phyloP scores from a whole-genome alignment of 441 rosid species.

The Sinapis alba region DNA sequence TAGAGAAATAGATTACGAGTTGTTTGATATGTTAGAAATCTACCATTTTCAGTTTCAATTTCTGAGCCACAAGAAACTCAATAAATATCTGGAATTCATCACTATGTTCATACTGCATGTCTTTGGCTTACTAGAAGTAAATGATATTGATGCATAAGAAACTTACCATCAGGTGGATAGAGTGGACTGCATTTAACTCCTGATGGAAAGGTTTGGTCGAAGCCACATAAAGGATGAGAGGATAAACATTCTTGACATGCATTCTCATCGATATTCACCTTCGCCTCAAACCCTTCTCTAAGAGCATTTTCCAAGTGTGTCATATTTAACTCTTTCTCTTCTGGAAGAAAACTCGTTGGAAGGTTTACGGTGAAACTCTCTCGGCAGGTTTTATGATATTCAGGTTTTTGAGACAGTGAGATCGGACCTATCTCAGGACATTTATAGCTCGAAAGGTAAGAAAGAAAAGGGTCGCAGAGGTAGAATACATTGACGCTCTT shows the following conservation, averaged over 20 bases:
- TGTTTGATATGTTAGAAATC: background rate
- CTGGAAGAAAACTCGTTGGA: background rate
- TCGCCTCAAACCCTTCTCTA: slow-evolving; percentile 51
- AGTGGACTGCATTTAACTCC: background rate
- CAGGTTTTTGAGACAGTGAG: background rate
- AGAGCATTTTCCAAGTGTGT: background rate
- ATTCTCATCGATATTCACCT: slow-evolving; percentile 31
- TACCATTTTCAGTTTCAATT: background rate
- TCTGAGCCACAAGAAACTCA: background rate
- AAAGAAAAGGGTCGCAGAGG: background rate
- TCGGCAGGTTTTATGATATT: slow-evolving; percentile 17
- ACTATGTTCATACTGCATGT: background rate
- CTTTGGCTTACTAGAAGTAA: background rate
- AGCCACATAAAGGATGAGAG: slow-evolving; percentile 12
- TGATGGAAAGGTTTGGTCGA: background rate
- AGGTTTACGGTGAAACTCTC: slow-evolving; percentile 39
- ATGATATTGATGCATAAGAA: background rate
- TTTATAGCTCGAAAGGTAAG: background rate
- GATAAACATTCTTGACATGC: slow-evolving; percentile 39
- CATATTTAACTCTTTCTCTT: background rate
- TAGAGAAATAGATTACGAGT: background rate
- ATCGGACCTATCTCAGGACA: slow-evolving; percentile 24
- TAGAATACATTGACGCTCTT: slow-evolving; percentile 36
- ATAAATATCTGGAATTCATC: background rate
- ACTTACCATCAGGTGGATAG: background rate